Percentiles rank a stretch among this genome's conserved stretches.
phyloP scores from a whole-genome alignment of 108 stramenopile species.

The Skeletonema grethae region DNA sequence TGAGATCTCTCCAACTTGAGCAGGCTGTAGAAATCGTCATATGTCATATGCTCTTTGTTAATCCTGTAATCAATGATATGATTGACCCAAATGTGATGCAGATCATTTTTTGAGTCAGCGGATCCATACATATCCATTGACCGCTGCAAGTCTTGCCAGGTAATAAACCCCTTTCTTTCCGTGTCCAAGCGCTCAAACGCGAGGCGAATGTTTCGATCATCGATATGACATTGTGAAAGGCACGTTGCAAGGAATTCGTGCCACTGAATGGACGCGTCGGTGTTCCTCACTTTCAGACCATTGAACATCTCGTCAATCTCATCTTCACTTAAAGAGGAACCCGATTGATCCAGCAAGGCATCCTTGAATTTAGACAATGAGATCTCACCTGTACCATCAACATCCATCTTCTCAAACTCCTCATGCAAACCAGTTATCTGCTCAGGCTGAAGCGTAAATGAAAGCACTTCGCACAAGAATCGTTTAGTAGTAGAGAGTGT shows the following conservation, averaged over 20 bases:
- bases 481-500: slow-evolving; percentile 65
- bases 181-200: slow-evolving; percentile 78
- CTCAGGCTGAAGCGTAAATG: slow-evolving; percentile 72
- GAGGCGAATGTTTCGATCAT: slow-evolving; percentile 72
- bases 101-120: background rate
- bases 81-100: slow-evolving; percentile 23
- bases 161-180: slow-evolving; percentile 66
- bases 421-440: slow-evolving; percentile 59
- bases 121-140: slow-evolving; percentile 45
- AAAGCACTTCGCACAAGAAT: slow-evolving; percentile 71
- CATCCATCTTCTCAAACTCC: slow-evolving; percentile 77
- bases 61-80: slow-evolving; percentile 21
- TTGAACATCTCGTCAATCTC: slow-evolving; percentile 69
- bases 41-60: slow-evolving; percentile 31
- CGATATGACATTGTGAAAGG: slow-evolving; percentile 62
- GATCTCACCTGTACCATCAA: slow-evolving; percentile 70
- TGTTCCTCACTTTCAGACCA: slow-evolving; percentile 49
- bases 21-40: slow-evolving; percentile 27
- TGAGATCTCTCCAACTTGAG: slow-evolving; percentile 13
- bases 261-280: slow-evolving; percentile 63
- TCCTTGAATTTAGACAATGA: slow-evolving; percentile 51
- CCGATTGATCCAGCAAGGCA: slow-evolving; percentile 56
- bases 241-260: slow-evolving; percentile 83
- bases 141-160: slow-evolving; percentile 55
- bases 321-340: slow-evolving; percentile 52